These are phyloP conservation scores for Candida insectalens DNA, from an alignment of 805 yeast species.

Conservation along the genomic window DNA sequence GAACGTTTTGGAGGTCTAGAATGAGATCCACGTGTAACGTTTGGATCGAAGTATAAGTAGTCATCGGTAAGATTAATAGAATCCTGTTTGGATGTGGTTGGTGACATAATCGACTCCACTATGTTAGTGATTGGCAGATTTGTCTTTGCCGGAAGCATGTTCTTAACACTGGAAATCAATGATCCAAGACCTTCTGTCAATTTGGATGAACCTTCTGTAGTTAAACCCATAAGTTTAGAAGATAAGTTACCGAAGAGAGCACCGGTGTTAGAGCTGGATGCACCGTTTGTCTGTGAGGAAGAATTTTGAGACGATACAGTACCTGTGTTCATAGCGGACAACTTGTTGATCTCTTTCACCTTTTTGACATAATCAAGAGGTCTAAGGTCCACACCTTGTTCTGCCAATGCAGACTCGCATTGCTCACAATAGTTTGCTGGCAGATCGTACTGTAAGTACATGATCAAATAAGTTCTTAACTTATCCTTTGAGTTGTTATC, in stretches of 20 bases:
- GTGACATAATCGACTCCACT: conserved; percentile 88
- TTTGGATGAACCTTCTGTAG: conserved; percentile 48
- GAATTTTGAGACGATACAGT: conserved; percentile 4
- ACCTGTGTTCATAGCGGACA: conserved; percentile 23
- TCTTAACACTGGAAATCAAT: conserved; percentile 78
- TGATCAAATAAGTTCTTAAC: conserved; percentile 79
- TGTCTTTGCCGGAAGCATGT: conserved; percentile 78
- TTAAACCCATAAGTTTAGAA: conserved; percentile 67
- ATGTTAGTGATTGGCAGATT: conserved; percentile 83
- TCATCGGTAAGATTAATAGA: conserved; percentile 76
- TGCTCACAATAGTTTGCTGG: conserved; percentile 39
- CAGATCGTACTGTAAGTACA: conserved; percentile 47
- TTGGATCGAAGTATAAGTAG: conserved; percentile 85
- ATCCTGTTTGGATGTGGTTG: conserved; percentile 49
- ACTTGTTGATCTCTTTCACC: conserved; percentile 66
- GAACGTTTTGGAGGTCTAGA: conserved; percentile 83
- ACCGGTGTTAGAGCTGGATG: conserved; percentile 23
- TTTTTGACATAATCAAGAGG: conserved; percentile 69
- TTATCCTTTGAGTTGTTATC: conserved; percentile 58
- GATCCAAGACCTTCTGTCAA: conserved; percentile 86
- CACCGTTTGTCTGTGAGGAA: conserved; percentile 21
- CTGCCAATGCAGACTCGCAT: conserved; percentile 52
- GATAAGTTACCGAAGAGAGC: conserved; percentile 68
- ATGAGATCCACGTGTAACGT: conserved; percentile 75
- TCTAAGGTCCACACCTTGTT: conserved; percentile 47